These are phyloP conservation scores for Apiotrichum gracile DNA, from an alignment of 1,284 basidiomycete species.

Conservation along the genomic window DNA sequence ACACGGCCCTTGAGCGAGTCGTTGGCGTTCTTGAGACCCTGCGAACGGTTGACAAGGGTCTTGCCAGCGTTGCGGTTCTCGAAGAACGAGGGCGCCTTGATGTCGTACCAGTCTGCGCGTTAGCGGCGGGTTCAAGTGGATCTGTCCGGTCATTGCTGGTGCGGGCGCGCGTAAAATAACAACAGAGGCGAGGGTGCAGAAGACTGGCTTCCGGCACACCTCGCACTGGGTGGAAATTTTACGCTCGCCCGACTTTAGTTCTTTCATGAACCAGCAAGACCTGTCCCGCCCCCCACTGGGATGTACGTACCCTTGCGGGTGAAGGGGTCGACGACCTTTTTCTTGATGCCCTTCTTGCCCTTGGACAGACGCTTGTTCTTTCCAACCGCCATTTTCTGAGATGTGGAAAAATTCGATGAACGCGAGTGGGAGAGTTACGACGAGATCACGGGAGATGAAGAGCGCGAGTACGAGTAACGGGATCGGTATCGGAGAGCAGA, in stretches of 20 bases:
- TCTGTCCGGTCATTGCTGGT: neutral
- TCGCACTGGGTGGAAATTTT: neutral
- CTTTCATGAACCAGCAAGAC: too few species aligned
- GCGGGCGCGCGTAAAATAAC: neutral
- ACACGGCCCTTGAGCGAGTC: slow-evolving; percentile 98
- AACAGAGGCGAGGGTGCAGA: too few species aligned
- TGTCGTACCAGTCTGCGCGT: slow-evolving; percentile 92
- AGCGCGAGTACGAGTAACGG: neutral
- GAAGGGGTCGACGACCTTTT: slow-evolving; percentile 99
- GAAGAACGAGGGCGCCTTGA: slow-evolving; percentile 98
- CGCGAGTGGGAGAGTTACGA: neutral
- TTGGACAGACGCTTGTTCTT: slow-evolving; percentile 99
- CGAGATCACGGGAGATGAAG: neutral
- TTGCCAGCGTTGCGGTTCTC: slow-evolving; percentile 96
- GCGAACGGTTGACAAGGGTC: slow-evolving; percentile 97
- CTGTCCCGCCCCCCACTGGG: neutral
- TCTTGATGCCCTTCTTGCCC: slow-evolving; percentile 99
- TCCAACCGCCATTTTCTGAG: slow-evolving; percentile 72
- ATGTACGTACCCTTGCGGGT: slow-evolving; percentile 75
- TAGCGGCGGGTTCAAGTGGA: slow-evolving; percentile 13
- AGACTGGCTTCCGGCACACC: neutral
- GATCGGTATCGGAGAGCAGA: neutral
- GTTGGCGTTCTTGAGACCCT: slow-evolving; percentile 98
- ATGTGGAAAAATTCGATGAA: neutral
- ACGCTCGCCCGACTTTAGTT: too few species aligned